Evolutionary conservation across 2,329 filamentous ascomycete species (phyloP).

Genomic region (Claviceps sp.): DNA sequence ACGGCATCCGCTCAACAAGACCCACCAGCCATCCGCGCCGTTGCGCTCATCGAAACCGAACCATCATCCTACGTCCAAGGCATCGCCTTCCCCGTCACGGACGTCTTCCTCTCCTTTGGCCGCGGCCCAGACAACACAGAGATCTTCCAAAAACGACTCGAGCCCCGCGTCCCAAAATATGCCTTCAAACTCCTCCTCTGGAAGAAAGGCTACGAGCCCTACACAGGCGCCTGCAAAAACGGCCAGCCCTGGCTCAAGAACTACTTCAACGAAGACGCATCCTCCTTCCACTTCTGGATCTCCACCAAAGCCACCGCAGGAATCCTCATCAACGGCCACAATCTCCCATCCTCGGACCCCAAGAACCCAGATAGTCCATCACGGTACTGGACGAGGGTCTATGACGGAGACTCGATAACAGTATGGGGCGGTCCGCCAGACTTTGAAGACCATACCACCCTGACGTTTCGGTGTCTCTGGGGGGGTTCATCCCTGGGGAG

Average conservation of each 20-base stretch:
- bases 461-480: constrained; percentile 42
- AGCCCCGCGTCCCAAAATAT: constrained; percentile 66
- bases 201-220: constrained; percentile 51
- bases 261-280: constrained; percentile 23
- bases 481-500: constrained; percentile 35
- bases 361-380: constrained; percentile 43
- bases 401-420: constrained; percentile 64
- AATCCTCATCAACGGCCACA: constrained; percentile 63
- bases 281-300: constrained; percentile 57
- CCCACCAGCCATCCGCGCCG: constrained; percentile 25
- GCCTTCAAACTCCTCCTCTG: constrained; percentile 69
- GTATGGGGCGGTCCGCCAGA: constrained; percentile 45
- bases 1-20: constrained; percentile 22
- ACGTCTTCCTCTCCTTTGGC: constrained; percentile 64
- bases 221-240: constrained; percentile 39
- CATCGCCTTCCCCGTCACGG: constrained; percentile 51
- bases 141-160: constrained; percentile 46
- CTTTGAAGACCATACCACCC: constrained; percentile 26
- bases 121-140: constrained; percentile 55
- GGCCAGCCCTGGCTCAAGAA: constrained; percentile 30
- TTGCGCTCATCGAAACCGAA: constrained; percentile 55
- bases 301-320: constrained; percentile 67
- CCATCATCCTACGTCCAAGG: constrained; percentile 50
- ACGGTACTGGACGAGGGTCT: constrained; percentile 51
- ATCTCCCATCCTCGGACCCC: constrained; percentile 42